Evolutionary conservation across 2,329 filamentous ascomycete species (phyloP).

Genomic region (Leptographium wingfieldii): DNA sequence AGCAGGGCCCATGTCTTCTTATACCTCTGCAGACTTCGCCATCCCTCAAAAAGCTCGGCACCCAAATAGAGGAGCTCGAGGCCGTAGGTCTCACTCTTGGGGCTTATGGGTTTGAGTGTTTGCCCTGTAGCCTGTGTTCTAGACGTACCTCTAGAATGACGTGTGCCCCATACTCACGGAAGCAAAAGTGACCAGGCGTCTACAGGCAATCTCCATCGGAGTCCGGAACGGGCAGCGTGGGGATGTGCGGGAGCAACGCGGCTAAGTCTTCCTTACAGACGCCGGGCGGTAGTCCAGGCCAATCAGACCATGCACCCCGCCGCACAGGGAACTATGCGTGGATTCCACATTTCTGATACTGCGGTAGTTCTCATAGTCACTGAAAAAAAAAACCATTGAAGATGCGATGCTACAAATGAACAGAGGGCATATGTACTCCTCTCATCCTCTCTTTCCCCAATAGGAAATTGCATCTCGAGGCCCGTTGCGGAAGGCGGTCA

Average conservation of each 20-base stretch:
- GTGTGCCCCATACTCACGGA: no score
- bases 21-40: background rate
- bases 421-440: background rate
- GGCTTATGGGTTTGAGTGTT: no score
- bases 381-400: no score
- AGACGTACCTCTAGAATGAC: no score
- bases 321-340: background rate
- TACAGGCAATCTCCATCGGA: conserved; percentile 6
- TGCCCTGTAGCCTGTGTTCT: no score
- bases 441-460: background rate
- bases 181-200: no score
- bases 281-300: background rate
- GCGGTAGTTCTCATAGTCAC: background rate
- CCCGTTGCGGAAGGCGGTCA: conserved; percentile 4
- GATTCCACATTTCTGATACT: background rate
- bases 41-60: background rate
- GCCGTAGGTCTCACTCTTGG: no score
- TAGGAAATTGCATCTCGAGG: background rate
- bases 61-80: background rate
- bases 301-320: background rate
- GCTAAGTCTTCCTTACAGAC: no score
- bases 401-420: background rate
- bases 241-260: conserved; percentile 6
- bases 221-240: conserved; percentile 9
- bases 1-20: background rate